phyloP scores from a whole-genome alignment of 1,284 basidiomycete genomes.

The Bjerkandera adusta region DNA sequence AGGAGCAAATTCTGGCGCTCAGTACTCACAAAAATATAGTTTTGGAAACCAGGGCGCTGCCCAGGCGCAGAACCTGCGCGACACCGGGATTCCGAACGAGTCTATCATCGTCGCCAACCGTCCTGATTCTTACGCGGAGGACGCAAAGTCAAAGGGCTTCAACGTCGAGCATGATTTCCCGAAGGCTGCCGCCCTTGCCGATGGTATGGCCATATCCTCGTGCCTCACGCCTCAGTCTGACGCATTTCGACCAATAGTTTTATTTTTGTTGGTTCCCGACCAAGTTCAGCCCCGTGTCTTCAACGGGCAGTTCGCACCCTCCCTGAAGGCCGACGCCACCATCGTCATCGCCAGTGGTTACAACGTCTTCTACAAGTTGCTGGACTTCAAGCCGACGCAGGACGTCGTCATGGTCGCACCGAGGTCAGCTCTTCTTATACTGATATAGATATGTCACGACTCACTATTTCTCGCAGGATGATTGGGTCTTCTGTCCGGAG shows the following conservation, averaged over 20 bases:
- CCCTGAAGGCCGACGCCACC: constrained; percentile 45
- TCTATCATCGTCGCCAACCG: constrained; percentile 60
- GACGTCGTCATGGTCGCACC: constrained; percentile 69
- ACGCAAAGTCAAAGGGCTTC: constrained; percentile 56
- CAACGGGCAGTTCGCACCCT: constrained; percentile 50
- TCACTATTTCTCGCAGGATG: constrained; percentile 40
- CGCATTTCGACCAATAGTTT: constrained; percentile 2
- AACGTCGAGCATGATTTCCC: constrained; percentile 54
- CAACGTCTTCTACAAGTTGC: constrained; percentile 61
- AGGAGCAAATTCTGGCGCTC: constrained; percentile 1
- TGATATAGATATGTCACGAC: background rate
- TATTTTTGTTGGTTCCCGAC: constrained; percentile 63
- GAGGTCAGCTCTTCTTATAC: constrained; percentile 33
- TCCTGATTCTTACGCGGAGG: constrained; percentile 53
- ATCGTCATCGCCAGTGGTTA: constrained; percentile 66
- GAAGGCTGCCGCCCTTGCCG: constrained; percentile 54
- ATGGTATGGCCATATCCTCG: constrained; percentile 35
- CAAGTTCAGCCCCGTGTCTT: constrained; percentile 63
- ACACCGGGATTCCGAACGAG: constrained; percentile 60
- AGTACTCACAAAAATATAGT: constrained; percentile 29
- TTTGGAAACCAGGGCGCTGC: constrained; percentile 69
- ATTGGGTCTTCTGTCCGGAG: constrained; percentile 65
- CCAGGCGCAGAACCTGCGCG: constrained; percentile 65
- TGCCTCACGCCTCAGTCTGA: background rate
- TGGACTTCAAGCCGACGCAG: constrained; percentile 53